Percentiles rank a stretch among this genome's conserved stretches.
Evolutionary conservation across 495 filamentous ascomycete genomes (phyloP).

Genomic region (Glonium stellatum): DNA sequence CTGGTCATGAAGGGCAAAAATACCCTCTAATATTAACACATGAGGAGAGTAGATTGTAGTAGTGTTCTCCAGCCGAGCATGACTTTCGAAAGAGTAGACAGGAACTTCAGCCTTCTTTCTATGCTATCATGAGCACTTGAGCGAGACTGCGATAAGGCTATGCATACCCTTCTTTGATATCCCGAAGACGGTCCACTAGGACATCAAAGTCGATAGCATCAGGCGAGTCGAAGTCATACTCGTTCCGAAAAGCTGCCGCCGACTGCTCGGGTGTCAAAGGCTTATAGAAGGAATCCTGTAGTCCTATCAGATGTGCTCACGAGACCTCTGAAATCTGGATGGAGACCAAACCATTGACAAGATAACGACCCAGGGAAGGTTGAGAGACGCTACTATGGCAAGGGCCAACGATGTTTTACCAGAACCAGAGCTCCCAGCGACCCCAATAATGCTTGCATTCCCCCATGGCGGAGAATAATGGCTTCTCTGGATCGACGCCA

Average conservation of each 20-base stretch:
- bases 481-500: conserved; percentile 37
- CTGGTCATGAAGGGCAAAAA: conserved; percentile 86
- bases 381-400: conserved; percentile 81
- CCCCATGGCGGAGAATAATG: conserved; percentile 93
- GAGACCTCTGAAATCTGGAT: conserved; percentile 1
- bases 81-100: conserved; percentile 89
- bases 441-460: conserved; percentile 86
- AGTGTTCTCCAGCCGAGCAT: conserved; percentile 70
- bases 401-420: conserved; percentile 95
- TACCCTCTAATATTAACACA: conserved; percentile 91
- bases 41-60: conserved; percentile 91
- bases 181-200: conserved; percentile 69
- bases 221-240: conserved; percentile 94
- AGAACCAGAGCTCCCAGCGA: conserved; percentile 92
- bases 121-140: conserved; percentile 17
- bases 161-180: conserved; percentile 81
- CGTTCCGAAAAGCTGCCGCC: conserved; percentile 69
- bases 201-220: conserved; percentile 92
- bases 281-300: conserved; percentile 94
- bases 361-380: conserved; percentile 96
- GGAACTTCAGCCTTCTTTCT: conserved; percentile 92
- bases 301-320: conserved; percentile 4
- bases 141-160: conserved; percentile 21
- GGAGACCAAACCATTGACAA: conserved; percentile 72
- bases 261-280: conserved; percentile 67